phyloP scores from a whole-genome alignment of 345 rosid species.

The Physaria fendleri region DNA sequence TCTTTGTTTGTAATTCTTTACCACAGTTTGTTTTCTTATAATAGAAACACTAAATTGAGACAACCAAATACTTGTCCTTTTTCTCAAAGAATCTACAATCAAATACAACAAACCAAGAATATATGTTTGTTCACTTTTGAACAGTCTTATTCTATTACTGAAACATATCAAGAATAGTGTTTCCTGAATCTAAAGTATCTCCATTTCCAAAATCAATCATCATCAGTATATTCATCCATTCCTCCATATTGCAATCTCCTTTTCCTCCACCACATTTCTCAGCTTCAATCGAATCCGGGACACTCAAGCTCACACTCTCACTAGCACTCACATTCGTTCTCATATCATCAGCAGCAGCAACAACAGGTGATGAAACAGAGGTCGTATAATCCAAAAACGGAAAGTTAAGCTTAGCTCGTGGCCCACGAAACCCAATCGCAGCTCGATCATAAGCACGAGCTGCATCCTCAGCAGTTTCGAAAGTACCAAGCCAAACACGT shows the following conservation, averaged over 20 bases:
- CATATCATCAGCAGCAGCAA: neutral
- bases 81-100: neutral
- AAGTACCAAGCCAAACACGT: conserved; percentile 95
- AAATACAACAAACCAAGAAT: neutral
- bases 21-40: too few species aligned
- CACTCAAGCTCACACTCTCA: neutral
- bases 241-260: conserved; percentile 37
- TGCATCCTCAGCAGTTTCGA: conserved; percentile 82
- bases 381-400: conserved; percentile 40
- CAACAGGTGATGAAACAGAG: neutral
- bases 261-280: conserved; percentile 21
- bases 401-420: conserved; percentile 63
- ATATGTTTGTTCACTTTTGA: conserved; percentile 1
- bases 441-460: conserved; percentile 96
- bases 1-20: neutral
- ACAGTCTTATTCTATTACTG: conserved; percentile 8
- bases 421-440: conserved; percentile 54
- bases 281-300: conserved; percentile 6
- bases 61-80: conserved; percentile 13
- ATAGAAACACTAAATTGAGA: neutral
- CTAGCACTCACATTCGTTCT: neutral
- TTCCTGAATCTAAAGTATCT: conserved; percentile 56
- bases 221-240: too few species aligned
- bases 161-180: conserved; percentile 25
- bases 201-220: conserved; percentile 50